Evolutionary conservation across 495 filamentous ascomycete species (phyloP), one percentile per base, ranked within the genome.

Genomic region (Podospora comata): DNA sequence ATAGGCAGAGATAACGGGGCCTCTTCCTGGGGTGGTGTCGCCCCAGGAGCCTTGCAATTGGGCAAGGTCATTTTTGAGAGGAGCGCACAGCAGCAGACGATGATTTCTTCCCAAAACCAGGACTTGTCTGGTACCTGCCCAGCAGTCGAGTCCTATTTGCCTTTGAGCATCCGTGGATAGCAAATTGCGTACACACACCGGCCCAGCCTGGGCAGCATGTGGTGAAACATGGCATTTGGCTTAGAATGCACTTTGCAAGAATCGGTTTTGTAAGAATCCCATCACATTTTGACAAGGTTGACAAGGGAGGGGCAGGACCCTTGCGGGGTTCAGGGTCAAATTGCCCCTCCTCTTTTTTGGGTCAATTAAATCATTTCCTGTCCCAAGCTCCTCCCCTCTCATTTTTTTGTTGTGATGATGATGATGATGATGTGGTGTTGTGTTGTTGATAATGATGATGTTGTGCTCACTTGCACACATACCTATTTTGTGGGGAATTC

Each of bases 211-310:
- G 61, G 61, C 32, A 63, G 9, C 30, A 72, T 70, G 62, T 32
- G 61, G 68, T 66, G 67, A 57, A 70, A 73, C 71, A 75, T 73
- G 73, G 73, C 62, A 75, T 69, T 74, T 66, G 48, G 48, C 26
- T 26, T 26, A 71, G 53, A 74, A 73, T 71, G 27, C 20, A 48
- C 9, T 32, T 32, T 32, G 7, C 30, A 32, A 32, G 30, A 32
- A 48, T 48, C 9, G 9, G 39, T 48, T 58, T 58, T 58, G 55
- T 19, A 44, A 71, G 56, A 74, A 72, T 74, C 60, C 72, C 72
- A 74, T 74, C 59, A 32, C 48, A 20, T 19, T 7, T 56, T 56
- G 54, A 56, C 54, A 56, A 56, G 53, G 16, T 4, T 4, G 30
- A 32, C 30, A 32, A 32, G 30, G 30, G 30, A 32, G 30, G 30